A percentile compares a stretch with the other conserved stretches of the same genome.
Evolutionary conservation across 176 grass and related monocot species (phyloP).

Genomic region (Triticum dicoccoides): DNA sequence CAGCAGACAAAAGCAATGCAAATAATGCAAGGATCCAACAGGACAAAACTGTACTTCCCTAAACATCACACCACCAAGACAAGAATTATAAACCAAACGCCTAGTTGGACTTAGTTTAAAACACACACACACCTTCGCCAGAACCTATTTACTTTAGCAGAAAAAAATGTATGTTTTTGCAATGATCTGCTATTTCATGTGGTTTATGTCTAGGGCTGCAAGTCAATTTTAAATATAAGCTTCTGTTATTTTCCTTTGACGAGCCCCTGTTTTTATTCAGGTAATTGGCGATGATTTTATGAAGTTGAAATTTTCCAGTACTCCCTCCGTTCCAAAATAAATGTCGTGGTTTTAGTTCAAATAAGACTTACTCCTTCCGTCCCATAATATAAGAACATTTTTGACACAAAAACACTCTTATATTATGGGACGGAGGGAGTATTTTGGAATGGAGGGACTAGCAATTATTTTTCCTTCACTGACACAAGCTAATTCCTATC

Average conservation of each 20-base stretch:
- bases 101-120: too few relatives aligned
- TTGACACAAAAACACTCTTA: too few relatives aligned
- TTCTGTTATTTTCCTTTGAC: background rate
- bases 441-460: too few relatives aligned
- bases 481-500: slow-evolving; percentile 14
- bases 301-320: background rate
- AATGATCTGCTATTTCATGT: background rate
- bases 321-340: too few relatives aligned
- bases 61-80: background rate
- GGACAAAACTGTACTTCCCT: background rate
- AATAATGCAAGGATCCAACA: background rate
- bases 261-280: background rate
- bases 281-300: background rate
- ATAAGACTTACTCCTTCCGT: too few relatives aligned
- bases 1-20: background rate
- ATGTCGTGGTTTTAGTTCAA: too few relatives aligned
- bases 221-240: background rate
- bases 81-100: background rate
- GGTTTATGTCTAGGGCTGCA: background rate
- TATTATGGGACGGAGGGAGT: too few relatives aligned
- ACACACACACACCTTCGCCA: background rate
- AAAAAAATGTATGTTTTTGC: background rate
- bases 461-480: background rate
- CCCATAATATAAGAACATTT: too few relatives aligned
- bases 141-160: background rate